Conservation (phyloP, 352 stramenopile genomes). For the Phytophthora tubulina region DNA sequence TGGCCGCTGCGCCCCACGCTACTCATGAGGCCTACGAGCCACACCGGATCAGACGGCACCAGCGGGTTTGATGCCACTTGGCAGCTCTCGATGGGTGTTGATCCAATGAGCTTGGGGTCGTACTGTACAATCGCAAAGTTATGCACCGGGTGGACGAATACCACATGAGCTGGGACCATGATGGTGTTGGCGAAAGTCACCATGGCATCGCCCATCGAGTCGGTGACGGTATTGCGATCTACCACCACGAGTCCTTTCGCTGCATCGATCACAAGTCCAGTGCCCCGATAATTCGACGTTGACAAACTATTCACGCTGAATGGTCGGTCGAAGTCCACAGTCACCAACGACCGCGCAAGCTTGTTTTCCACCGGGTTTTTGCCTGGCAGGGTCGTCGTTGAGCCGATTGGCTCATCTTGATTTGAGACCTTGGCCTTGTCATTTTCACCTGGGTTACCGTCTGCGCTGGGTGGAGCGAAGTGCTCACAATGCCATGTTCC, state of each 20-base stretch:
- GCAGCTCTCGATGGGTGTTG: slow-evolving; percentile 84
- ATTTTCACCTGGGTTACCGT: slow-evolving; percentile 11
- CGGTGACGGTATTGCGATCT: slow-evolving; percentile 93
- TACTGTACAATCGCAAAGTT: slow-evolving; percentile 95
- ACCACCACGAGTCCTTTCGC: slow-evolving; percentile 91
- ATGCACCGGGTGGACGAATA: slow-evolving; percentile 94
- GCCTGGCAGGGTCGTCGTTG: slow-evolving; percentile 81
- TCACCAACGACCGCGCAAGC: slow-evolving; percentile 84
- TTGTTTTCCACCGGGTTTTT: slow-evolving; percentile 89
- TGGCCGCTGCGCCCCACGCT: slow-evolving; percentile 81
- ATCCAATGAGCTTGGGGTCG: slow-evolving; percentile 88
- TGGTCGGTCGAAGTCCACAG: slow-evolving; percentile 85
- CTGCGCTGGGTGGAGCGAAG: slow-evolving; percentile 45
- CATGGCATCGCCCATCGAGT: slow-evolving; percentile 88
- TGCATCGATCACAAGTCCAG: slow-evolving; percentile 90
- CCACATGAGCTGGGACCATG: slow-evolving; percentile 84
- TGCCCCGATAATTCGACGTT: slow-evolving; percentile 87
- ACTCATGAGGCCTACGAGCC: slow-evolving; percentile 89
- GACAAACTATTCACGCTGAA: slow-evolving; percentile 90
- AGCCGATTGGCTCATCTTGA: slow-evolving; percentile 56
- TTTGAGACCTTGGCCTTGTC: slow-evolving; percentile 21
- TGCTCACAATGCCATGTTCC: slow-evolving; percentile 85
- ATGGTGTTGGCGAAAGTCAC: slow-evolving; percentile 93
- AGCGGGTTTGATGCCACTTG: slow-evolving; percentile 70
- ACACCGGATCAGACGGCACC: slow-evolving; percentile 79